A percentile compares a stretch with the other conserved stretches of the same genome.
These are phyloP conservation scores for Arthrocladium fulminans DNA, from an alignment of 2,329 filamentous ascomycete species.

Conservation along the genomic window DNA sequence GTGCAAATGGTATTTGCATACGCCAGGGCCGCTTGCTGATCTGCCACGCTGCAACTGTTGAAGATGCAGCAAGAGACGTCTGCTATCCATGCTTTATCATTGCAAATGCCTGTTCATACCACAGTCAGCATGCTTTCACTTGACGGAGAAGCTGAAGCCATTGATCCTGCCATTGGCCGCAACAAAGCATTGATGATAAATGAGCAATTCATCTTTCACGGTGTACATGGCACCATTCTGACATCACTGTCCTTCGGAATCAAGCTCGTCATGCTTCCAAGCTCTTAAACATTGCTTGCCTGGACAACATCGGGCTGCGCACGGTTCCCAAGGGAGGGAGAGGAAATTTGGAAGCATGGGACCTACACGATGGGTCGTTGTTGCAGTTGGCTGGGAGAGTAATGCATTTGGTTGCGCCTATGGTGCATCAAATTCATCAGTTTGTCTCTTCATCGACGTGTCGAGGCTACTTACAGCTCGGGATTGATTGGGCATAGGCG, in stretches of 20 bases:
- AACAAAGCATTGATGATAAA: too few species aligned
- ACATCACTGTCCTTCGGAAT: too few species aligned
- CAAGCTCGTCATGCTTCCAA: too few species aligned
- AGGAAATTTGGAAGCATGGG: too few species aligned
- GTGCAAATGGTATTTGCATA: slow-evolving; percentile 4
- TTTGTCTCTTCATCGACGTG: not conserved
- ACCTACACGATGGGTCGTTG: slow-evolving; percentile 1
- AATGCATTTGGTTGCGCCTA: slow-evolving; percentile 2
- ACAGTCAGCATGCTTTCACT: too few species aligned
- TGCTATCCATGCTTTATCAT: not conserved
- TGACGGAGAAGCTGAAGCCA: too few species aligned
- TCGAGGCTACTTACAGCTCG: not conserved
- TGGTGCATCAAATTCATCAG: not conserved
- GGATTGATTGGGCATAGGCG: slow-evolving; percentile 2
- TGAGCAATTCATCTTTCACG: too few species aligned
- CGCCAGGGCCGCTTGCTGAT: not conserved
- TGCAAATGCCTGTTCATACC: not conserved
- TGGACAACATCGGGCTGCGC: too few species aligned
- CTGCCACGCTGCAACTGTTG: not conserved
- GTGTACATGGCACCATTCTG: too few species aligned
- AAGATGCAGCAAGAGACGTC: slow-evolving; percentile 3
- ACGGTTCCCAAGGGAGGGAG: too few species aligned
- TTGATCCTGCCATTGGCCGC: too few species aligned
- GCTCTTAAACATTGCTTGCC: too few species aligned
- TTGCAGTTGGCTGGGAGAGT: not conserved